phyloP scores from a whole-genome alignment of 2,329 filamentous ascomycete genomes.

The Exophiala aquamarina region DNA sequence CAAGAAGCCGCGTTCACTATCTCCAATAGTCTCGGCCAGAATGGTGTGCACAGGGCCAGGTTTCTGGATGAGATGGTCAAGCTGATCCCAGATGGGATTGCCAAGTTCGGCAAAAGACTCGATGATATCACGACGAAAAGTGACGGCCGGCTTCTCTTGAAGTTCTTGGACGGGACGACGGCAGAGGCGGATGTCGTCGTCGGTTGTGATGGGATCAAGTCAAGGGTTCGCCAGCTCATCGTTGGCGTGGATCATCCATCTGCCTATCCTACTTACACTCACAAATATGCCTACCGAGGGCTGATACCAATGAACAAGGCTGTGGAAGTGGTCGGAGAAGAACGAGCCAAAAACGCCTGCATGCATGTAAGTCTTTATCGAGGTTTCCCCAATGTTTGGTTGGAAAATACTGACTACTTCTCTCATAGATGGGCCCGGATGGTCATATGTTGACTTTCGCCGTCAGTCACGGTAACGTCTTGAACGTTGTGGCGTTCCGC shows the following conservation, averaged over 20 bases:
- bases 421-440: slow-evolving; percentile 56
- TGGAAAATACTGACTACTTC: slow-evolving; percentile 1
- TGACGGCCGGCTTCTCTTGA: slow-evolving; percentile 35
- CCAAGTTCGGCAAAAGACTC: slow-evolving; percentile 44
- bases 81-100: slow-evolving; percentile 44
- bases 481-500: slow-evolving; percentile 57
- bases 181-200: slow-evolving; percentile 45
- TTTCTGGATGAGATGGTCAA: slow-evolving; percentile 52
- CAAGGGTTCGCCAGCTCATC: slow-evolving; percentile 52
- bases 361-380: slow-evolving; percentile 32
- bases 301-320: slow-evolving; percentile 61
- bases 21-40: slow-evolving; percentile 32
- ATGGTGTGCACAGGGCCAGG: slow-evolving; percentile 47
- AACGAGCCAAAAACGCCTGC: slow-evolving; percentile 47
- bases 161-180: slow-evolving; percentile 45
- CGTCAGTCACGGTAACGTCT: slow-evolving; percentile 54
- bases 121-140: slow-evolving; percentile 16
- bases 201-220: slow-evolving; percentile 66
- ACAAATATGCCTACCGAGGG: slow-evolving; percentile 62
- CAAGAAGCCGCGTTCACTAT: slow-evolving; percentile 43
- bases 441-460: slow-evolving; percentile 64
- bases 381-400: not conserved
- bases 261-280: slow-evolving; percentile 48
- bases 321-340: slow-evolving; percentile 47
- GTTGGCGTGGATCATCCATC: slow-evolving; percentile 49